Evolutionary conservation across 2,329 filamentous ascomycete species (phyloP), one percentile per base, ranked within the genome.

Genomic region (Beauveria scarabaeidicola): DNA sequence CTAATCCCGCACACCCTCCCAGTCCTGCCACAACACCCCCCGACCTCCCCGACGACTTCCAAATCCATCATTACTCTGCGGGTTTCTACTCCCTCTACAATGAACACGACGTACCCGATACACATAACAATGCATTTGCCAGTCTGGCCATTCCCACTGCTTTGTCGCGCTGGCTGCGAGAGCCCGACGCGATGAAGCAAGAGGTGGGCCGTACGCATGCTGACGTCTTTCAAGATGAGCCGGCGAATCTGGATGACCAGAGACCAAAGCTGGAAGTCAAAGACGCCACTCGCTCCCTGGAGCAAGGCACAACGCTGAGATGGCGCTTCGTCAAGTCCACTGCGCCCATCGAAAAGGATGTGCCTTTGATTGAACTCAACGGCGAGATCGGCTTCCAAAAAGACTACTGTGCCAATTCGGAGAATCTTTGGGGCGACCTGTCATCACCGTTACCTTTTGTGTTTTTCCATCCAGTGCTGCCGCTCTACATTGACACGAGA

Each of bases 401-500:
- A 52, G 82, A 88, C 61, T 91, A 91, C 65, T 90, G 85, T 64
- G 77, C 81, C 11, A 81, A 89, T 58, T 76, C 81, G 1, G 78
- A 79, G 32, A 90, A 89, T 65, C 78, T 85, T 9, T 91, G 87
- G 86, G 75, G 81, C 38, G 86, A 89, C 56, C 73, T 89, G 11
- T 81, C 78, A 15, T 83, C 81, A 3, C 83, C 84, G 3, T 74
- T 85, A 2, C 89, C 89, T 1, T 91, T 91, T 66, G 88, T 93
- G 25, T 90, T 92, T 70, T 93, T 97, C 73, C 92, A 95, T 68
- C 90, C 91, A 1, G 81, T 87, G 61, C 83, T 97, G 9, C 93
- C 93, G 0, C 82, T 99, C 13, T 96, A 92, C 74, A 94, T 99
- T 68, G 94, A 97, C 72, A 94, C 92, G 10, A 83, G 94, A 61